These are phyloP conservation scores for Lachnellula occidentalis DNA, from an alignment of 2,329 filamentous ascomycete species.

Conservation along the genomic window DNA sequence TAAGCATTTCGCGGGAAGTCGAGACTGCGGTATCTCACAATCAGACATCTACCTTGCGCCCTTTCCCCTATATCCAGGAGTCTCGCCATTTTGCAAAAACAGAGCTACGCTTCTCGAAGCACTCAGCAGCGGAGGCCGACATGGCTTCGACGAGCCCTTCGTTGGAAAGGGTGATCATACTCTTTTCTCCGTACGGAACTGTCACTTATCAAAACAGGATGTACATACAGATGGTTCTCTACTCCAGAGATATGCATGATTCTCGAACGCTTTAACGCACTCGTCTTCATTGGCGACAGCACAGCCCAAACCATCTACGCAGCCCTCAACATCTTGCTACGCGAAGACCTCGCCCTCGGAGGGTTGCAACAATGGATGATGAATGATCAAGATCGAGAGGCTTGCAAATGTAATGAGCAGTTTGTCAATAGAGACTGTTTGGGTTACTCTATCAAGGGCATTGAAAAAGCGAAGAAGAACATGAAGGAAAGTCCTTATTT, in stretches of 20 bases:
- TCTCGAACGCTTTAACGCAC: slow-evolving; percentile 36
- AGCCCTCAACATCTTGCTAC: slow-evolving; percentile 40
- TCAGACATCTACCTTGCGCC: slow-evolving; percentile 20
- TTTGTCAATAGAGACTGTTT: slow-evolving; percentile 33
- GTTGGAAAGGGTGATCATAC: slow-evolving; percentile 18
- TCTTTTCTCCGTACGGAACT: not conserved
- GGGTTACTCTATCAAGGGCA: slow-evolving; percentile 23
- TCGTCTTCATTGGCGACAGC: slow-evolving; percentile 39
- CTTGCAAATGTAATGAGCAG: slow-evolving; percentile 38
- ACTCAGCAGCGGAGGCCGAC: slow-evolving; percentile 37
- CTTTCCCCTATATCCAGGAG: slow-evolving; percentile 4
- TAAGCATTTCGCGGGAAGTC: slow-evolving; percentile 20
- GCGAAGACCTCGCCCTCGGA: slow-evolving; percentile 36
- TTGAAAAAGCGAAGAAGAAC: slow-evolving; percentile 15
- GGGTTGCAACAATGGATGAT: slow-evolving; percentile 36
- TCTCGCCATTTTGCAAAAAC: slow-evolving; percentile 21
- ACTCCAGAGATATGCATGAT: slow-evolving; percentile 39
- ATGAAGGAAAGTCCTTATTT: slow-evolving; percentile 12
- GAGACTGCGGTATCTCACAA: slow-evolving; percentile 21
- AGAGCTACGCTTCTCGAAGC: slow-evolving; percentile 34
- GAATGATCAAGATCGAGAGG: slow-evolving; percentile 26
- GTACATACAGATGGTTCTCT: slow-evolving; percentile 39
- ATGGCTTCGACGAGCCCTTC: slow-evolving; percentile 37
- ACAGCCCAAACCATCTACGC: slow-evolving; percentile 36
- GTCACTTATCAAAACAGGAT: slow-evolving; percentile 22